phyloP scores from a whole-genome alignment of 257 asterid genomes.

The Nicotiana noctiflora region DNA sequence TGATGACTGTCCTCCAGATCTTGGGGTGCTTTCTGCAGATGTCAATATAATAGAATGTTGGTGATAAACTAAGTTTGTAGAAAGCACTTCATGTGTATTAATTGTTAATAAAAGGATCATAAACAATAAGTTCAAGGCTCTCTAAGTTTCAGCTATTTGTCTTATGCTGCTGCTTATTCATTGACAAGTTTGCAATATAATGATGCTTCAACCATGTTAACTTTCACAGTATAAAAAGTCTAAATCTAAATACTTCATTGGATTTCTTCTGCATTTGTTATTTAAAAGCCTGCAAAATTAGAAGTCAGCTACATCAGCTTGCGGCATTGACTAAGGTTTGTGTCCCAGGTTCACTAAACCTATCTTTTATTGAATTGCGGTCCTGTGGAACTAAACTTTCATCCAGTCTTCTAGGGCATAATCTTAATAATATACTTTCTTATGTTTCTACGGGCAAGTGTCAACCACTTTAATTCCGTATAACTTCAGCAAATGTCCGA shows the following conservation, averaged over 20 bases:
- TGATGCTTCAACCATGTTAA: not conserved
- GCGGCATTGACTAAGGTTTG: not conserved
- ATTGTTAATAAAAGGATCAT: not conserved
- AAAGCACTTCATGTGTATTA: not conserved
- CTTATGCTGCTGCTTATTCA: not conserved
- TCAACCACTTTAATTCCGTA: not conserved
- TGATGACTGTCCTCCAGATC: slow-evolving; percentile 4
- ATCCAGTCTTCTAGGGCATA: not conserved
- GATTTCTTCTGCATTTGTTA: not conserved
- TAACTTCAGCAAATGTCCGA: not conserved
- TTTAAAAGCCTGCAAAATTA: not conserved
- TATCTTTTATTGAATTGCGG: not conserved
- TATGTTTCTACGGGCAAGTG: not conserved
- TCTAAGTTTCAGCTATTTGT: not conserved
- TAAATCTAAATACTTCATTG: not conserved
- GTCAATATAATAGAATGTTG: not conserved
- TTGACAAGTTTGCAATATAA: not conserved
- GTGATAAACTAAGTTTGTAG: not conserved
- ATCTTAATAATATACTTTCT: not conserved
- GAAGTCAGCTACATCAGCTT: not conserved
- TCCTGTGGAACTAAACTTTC: not conserved
- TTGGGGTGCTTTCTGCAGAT: slow-evolving; percentile 5
- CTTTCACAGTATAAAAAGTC: not conserved
- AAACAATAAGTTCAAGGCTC: not conserved
- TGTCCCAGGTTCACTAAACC: slow-evolving; percentile 6